Base-by-base conservation (phyloP, 225 moss, liverwort and hornwort species). In the Neckera pumila region DNA sequence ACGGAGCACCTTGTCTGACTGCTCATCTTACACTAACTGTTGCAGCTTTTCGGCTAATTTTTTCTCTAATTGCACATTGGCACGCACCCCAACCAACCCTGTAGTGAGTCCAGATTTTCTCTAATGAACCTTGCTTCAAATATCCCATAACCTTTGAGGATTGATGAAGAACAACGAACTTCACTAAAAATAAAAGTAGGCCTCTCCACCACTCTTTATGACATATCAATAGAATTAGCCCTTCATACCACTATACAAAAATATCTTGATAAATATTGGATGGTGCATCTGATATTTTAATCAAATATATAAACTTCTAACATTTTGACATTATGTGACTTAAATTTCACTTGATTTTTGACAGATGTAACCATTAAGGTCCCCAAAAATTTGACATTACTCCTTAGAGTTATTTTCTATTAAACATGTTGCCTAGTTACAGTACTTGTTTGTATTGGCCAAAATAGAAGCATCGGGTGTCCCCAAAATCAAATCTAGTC, bases 381-480 rank as follows among this genome's bases (percentile, higher is more conserved):
- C 5, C 1, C 8, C 4, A 12, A 43, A 43, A 13, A 4, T 19
- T 20, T 0, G 2, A 21, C 3, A 51, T 3, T 8, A 34, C 13
- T 11, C 3, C 30, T 13, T 21, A 34, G 0, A 14, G 5, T 4
- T 51, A 20, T 33, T 75, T 47, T 75, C 7, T 76, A 3, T 51
- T 17, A 16, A 17, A 53, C 53, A 6, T 53, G 2, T 2, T 21
- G 1, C 23, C 38, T 23, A 38, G 23, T 20, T 38, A 13, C 7
- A 7, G 4, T 22, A 70, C 42, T 26, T 26, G 1, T 71, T 42
- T 42, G 26, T 15, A 17, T 43, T 28, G 16, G 16, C 10, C 15
- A 4, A 5, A 72, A 36, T 2, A 8, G 5, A 26, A 71, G 16
- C 15, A 1, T 42, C 2, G 3, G 8, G 42, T 27, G 27, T 72